These are phyloP conservation scores for Colletotrichum chrysophilum DNA, from an alignment of 2,329 filamentous ascomycete genomes.

Conservation along the genomic window DNA sequence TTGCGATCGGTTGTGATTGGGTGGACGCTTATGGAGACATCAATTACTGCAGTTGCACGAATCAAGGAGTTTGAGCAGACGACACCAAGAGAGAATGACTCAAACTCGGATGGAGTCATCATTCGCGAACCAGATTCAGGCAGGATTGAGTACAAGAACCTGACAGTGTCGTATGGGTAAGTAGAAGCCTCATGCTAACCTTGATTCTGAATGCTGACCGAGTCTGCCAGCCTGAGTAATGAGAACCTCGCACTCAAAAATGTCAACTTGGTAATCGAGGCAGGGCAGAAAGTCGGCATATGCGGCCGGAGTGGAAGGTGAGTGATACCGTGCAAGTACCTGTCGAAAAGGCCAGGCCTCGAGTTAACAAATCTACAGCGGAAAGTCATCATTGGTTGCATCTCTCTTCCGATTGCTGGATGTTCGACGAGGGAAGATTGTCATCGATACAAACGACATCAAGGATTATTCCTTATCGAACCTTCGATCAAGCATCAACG, in stretches of 20 bases:
- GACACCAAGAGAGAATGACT: not conserved
- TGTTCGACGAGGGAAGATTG: not conserved
- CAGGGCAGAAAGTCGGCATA: not conserved
- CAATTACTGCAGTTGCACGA: not conserved
- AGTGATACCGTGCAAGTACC: not conserved
- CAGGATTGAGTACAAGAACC: not conserved
- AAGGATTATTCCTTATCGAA: not conserved
- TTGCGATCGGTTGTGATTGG: not conserved
- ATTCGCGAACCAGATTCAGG: fast-evolving
- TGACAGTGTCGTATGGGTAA: not conserved
- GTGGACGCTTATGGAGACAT: not conserved
- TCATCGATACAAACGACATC: not conserved
- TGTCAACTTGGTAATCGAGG: not conserved
- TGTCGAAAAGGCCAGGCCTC: not conserved
- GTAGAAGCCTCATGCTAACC: not conserved
- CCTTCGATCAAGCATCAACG: not conserved
- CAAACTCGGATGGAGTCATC: not conserved
- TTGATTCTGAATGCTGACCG: not conserved
- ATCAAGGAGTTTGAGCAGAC: not conserved
- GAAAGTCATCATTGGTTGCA: not conserved
- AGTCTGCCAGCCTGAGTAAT: not conserved
- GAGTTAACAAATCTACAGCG: not conserved
- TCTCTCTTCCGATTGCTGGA: not conserved
- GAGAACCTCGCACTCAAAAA: not conserved
- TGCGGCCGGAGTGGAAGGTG: not conserved